Base-by-base conservation (phyloP, 2,329 filamentous ascomycete species). In the Sclerotinia glacialis region DNA sequence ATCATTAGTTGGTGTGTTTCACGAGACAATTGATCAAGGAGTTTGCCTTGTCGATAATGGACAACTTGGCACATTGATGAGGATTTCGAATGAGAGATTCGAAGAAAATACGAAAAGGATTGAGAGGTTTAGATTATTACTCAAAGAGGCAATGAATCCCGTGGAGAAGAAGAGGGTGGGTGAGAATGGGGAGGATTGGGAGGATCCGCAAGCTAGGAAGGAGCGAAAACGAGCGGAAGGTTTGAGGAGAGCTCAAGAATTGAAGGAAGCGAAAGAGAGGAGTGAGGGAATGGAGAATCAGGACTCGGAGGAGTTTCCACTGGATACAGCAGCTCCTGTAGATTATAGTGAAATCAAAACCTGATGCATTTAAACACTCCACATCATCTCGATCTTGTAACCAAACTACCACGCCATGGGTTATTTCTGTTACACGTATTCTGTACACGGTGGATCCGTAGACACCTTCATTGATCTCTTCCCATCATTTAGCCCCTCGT, bases 81-180 rank as follows among this genome's bases (percentile, higher is more conserved):
- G 79, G 4, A 84, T 96, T 66, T 87, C 89, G 9, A 93, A 95
- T 74, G 86, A 92, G 76, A 82, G 90, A 60, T 94, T 95, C 73
- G 78, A 74, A 11, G 86, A 89, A 75, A 95, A 94, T 72, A 77
- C 79, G 26, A 86, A 86, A 72, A 82, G 90, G 55, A 92, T 90
- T 69, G 81, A 82, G 58, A 81, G 89, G 52, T 92, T 94, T 71
- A 80, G 83, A 54, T 70, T 74, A 2, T 82, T 84, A 8, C 67
- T 77, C 58, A 66, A 42, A 46, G 69, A 71, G 56, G 67, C 64
- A 34, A 58, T n/a, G 53, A 74, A 76, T 44, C 42, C 28, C 8
- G 67, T 28, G 47, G 61, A 67, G 59, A 67, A 61, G 46, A 69
- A 66, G 67, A 72, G 72, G 64, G 68, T 73, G 44, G 77, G 78